Conservation (phyloP, 345 rosid genomes). For the Camelina sativa region DNA sequence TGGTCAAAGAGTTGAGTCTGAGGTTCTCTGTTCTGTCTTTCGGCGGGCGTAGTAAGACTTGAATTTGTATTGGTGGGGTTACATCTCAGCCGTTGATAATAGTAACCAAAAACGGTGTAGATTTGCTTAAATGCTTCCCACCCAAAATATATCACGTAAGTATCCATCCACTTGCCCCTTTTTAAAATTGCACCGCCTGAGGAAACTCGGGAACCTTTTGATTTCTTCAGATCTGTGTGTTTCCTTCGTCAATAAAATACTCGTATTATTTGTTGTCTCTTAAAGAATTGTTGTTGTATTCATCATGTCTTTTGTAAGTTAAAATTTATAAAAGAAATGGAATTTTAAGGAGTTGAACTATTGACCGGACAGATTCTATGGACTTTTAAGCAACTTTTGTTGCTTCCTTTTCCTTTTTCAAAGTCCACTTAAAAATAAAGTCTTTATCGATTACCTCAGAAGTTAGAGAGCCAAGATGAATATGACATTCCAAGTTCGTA, state of each 20-base stretch:
- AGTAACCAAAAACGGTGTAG: not conserved
- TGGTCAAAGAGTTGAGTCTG: constrained; percentile 18
- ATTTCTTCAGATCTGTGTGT: not conserved
- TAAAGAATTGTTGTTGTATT: not conserved
- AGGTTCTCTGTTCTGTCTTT: not conserved
- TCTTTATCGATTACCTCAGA: not conserved
- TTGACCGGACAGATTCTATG: constrained; percentile 7
- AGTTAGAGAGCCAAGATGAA: not conserved
- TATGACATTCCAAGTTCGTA: not conserved
- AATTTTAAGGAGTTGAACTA: not conserved
- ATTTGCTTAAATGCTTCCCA: not conserved
- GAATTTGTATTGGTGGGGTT: not conserved
- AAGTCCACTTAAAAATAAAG: not conserved
- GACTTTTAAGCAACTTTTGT: not conserved
- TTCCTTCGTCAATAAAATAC: not conserved
- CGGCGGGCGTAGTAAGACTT: constrained; percentile 12
- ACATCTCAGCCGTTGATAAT: not conserved
- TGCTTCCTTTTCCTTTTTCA: not conserved
- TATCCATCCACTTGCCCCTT: not conserved
- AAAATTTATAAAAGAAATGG: not conserved
- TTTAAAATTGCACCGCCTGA: not conserved
- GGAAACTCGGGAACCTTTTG: constrained; percentile 3
- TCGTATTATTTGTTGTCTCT: not conserved
- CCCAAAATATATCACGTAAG: too few species aligned
- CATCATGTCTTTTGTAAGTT: not conserved